Evolutionary conservation across 2,329 filamentous ascomycete genomes (phyloP).

Genomic region (Neofusicoccum parvum): DNA sequence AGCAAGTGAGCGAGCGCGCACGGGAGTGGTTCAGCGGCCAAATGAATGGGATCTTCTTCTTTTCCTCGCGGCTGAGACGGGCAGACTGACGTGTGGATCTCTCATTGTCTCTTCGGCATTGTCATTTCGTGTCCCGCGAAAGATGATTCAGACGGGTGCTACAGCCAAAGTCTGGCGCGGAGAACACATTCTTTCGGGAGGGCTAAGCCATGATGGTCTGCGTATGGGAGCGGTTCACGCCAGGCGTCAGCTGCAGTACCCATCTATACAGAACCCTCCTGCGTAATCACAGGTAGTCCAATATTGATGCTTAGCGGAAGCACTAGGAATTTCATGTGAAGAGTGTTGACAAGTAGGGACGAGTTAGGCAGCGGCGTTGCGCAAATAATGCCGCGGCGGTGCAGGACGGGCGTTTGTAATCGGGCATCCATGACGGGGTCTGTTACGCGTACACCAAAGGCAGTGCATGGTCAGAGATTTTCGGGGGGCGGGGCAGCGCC

Average conservation of each 20-base stretch:
- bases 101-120: not conserved
- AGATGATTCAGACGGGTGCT: no score
- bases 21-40: not conserved
- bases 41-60: not conserved
- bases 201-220: no score
- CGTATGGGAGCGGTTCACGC: no score
- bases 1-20: not conserved
- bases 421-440: not conserved
- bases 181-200: no score
- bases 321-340: not conserved
- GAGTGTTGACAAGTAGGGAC: not conserved
- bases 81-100: not conserved
- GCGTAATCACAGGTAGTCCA: no score
- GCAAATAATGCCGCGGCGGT: not conserved
- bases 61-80: not conserved
- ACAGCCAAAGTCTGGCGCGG: no score
- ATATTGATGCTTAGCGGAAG: no score
- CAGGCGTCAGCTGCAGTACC: no score
- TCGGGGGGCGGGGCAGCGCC: not conserved
- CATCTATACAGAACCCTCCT: no score
- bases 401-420: not conserved
- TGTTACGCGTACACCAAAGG: constrained; percentile 4
- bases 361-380: not conserved
- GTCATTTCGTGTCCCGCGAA: no score
- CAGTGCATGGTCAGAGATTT: not conserved